These are phyloP conservation scores for Aspergillus indologenus DNA, from an alignment of 495 filamentous ascomycete species.

Conservation along the genomic window DNA sequence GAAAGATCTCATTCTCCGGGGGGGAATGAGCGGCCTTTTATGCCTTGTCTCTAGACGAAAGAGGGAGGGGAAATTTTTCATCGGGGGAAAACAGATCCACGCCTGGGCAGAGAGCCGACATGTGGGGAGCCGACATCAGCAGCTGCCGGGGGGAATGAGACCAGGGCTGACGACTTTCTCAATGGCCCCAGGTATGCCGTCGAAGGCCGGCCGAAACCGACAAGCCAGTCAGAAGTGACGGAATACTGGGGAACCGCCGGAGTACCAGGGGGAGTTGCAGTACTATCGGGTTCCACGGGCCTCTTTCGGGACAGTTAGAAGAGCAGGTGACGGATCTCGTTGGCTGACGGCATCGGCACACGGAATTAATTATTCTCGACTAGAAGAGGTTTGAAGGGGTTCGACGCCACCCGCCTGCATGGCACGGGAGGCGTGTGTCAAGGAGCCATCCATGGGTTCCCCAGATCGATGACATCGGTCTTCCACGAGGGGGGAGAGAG, in stretches of 20 bases:
- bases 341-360: slow-evolving; percentile 10
- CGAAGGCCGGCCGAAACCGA: slow-evolving; percentile 17
- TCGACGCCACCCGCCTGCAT: neutral
- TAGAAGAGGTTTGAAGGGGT: neutral
- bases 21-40: slow-evolving; percentile 3
- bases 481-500: neutral
- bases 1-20: slow-evolving; percentile 1
- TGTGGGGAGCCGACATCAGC: slow-evolving; percentile 10
- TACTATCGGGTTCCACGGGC: slow-evolving; percentile 16
- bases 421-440: neutral
- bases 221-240: slow-evolving; percentile 10
- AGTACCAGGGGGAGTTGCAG: slow-evolving; percentile 9
- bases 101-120: neutral
- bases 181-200: neutral
- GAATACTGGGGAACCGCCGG: slow-evolving; percentile 12
- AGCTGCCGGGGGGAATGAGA: neutral
- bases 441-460: neutral
- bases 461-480: neutral
- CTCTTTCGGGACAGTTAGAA: slow-evolving; percentile 2
- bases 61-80: slow-evolving; percentile 5
- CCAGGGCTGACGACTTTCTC: neutral
- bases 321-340: slow-evolving; percentile 6
- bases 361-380: too few relatives aligned
- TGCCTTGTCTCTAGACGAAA: neutral
- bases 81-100: slow-evolving; percentile 3